Evolutionary conservation across 345 rosid species (phyloP).

Genomic region (Syzygium jambos): DNA sequence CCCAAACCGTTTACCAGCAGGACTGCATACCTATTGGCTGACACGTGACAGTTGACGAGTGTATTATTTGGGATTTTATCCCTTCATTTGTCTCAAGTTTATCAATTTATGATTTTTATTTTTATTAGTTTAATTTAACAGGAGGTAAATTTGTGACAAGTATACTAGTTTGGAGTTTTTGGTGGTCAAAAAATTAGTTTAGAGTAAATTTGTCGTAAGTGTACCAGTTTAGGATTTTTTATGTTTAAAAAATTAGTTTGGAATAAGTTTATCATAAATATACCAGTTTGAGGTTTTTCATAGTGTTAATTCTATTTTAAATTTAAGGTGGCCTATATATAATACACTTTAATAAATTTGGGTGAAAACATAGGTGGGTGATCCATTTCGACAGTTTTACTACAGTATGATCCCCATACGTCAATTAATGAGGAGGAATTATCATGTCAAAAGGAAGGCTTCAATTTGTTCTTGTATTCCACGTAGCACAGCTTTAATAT

Average conservation of each 20-base stretch:
- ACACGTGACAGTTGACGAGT: accelerated
- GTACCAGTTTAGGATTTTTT: no score
- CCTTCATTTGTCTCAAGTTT: not conserved
- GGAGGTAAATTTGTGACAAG: no score
- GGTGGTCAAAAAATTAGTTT: accelerated
- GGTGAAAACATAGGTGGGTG: no score
- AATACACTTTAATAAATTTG: no score
- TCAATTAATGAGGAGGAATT: not conserved
- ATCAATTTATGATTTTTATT: accelerated
- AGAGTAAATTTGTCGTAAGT: accelerated
- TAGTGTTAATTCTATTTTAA: no score
- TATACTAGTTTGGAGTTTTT: accelerated
- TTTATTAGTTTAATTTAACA: no score
- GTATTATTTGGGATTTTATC: accelerated
- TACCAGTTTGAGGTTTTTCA: no score
- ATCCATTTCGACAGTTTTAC: not conserved
- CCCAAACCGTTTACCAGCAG: no score
- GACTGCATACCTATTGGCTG: no score
- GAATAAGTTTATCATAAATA: no score
- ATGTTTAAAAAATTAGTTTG: no score
- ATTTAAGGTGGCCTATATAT: no score
- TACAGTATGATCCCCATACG: not conserved
- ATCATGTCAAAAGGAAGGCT: not conserved
- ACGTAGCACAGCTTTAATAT: not conserved
- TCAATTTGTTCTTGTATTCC: not conserved